Base-by-base conservation (phyloP, 176 grass and related monocot species). In the Cenchrus purpureus region DNA sequence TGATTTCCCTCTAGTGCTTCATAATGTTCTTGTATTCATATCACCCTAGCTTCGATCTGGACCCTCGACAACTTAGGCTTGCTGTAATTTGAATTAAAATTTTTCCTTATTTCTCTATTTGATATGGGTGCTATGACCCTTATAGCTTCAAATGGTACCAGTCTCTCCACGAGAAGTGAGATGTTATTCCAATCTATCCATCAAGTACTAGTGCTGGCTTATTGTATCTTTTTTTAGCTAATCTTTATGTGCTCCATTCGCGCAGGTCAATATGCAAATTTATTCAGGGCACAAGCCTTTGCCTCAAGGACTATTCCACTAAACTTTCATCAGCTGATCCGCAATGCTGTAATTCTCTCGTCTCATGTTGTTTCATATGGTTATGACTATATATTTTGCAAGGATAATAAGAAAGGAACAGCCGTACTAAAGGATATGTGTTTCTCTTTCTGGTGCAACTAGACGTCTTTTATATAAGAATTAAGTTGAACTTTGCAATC, bases 271-370 rank as follows among this genome's bases (percentile, higher is more conserved):
- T 85, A 74, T 75, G 12, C 82, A 84, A 78, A 79, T 56, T 19
- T 86, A 7, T 76, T 77, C 68, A 88, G 85, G 58, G 28, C 50
- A 34, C 79, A 82, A 56, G 65, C 84, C 62, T 44, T 86, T 85
- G 81, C 77, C 48, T 80, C 83, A 15, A 59, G 37, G 64, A 78
- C 37, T 50, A 81, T 75, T 80, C 37, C 74, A 55, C 10, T 51
- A 22, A 82, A 78, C 74, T 74, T 83, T 20, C 69, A 87, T 87
- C 90, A 97, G 72, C 88, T 88, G 84, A 55, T 91, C 22, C 88
- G 40, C 78, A 83, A 78, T 85, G 79, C 80, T 77, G 92, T 94
- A 93, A 91, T 55, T 25, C 10, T 40, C 29, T 49, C 31, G 46
- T 82, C 76, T 50, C 43, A 44, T 62, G 28, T 15, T 22, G 6